phyloP scores from a whole-genome alignment of 805 yeast species.

The Saturnispora diversa region DNA sequence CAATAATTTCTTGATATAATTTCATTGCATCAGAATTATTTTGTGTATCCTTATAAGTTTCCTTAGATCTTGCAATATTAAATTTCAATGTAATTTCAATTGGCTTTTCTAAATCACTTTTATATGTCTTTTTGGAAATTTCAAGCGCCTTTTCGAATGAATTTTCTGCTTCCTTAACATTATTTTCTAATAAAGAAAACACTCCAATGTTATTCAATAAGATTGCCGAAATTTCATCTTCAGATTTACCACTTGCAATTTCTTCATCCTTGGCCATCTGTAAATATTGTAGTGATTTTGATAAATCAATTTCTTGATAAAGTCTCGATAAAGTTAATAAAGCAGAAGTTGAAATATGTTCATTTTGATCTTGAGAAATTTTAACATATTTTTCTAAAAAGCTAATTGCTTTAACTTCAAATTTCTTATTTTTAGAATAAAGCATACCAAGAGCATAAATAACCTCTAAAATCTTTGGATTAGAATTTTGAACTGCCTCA shows the following conservation, averaged over 20 bases:
- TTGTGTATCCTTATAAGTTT: conserved; percentile 25
- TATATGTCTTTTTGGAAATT: conserved; percentile 31
- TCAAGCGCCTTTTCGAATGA: conserved; percentile 36
- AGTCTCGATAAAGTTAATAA: conserved; percentile 60
- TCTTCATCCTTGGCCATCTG: conserved; percentile 40
- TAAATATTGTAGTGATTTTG: conserved; percentile 59
- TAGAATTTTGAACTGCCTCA: conserved; percentile 59
- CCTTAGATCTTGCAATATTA: conserved; percentile 69
- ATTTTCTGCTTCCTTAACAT: conserved; percentile 38
- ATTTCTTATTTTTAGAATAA: conserved; percentile 42
- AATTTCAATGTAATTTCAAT: conserved; percentile 43
- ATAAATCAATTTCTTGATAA: conserved; percentile 57
- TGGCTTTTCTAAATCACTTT: conserved; percentile 16
- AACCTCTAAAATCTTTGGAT: conserved; percentile 67
- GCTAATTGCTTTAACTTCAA: conserved; percentile 45
- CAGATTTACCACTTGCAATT: conserved; percentile 27
- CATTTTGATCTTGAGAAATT: conserved; percentile 48
- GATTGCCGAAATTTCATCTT: conserved; percentile 46
- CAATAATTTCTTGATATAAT: conserved; percentile 50
- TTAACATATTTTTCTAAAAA: conserved; percentile 64
- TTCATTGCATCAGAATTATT: conserved; percentile 25
- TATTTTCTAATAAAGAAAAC: conserved; percentile 52
- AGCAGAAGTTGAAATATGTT: conserved; percentile 56
- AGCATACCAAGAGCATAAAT: conserved; percentile 69
- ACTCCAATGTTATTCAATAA: conserved; percentile 81